Conservation (phyloP, 2,329 filamentous ascomycete genomes). For the Aaosphaeria arxii region DNA sequence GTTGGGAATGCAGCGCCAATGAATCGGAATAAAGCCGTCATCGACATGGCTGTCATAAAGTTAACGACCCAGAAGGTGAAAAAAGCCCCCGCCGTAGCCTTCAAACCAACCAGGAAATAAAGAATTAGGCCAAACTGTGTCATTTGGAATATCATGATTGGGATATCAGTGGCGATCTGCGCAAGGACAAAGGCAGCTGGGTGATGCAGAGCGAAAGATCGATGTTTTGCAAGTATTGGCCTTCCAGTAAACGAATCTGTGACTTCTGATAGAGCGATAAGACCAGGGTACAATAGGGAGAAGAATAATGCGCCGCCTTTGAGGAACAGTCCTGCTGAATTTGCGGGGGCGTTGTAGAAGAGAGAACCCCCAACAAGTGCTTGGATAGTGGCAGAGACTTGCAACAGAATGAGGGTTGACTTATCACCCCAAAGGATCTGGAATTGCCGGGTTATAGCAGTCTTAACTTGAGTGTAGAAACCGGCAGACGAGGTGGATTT, state of each 20-base stretch:
- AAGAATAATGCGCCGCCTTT: conserved; percentile 64
- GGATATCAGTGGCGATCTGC: conserved; percentile 56
- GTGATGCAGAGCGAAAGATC: conserved; percentile 80
- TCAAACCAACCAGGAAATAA: conserved; percentile 42
- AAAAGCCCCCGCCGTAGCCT: conserved; percentile 34
- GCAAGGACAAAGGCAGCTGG: conserved; percentile 54
- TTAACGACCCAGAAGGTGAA: conserved; percentile 41
- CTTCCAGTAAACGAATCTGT: conserved; percentile 55
- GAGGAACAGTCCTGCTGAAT: conserved; percentile 57
- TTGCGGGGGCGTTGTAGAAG: conserved; percentile 60
- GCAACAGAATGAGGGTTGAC: conserved; percentile 59
- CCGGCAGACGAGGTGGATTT: not conserved
- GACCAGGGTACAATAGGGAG: conserved; percentile 56
- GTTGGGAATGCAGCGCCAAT: conserved; percentile 63
- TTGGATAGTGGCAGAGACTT: conserved; percentile 47
- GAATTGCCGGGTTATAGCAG: conserved; percentile 58
- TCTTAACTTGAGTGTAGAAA: conserved; percentile 43
- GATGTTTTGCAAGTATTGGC: conserved; percentile 83
- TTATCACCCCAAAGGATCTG: conserved; percentile 63
- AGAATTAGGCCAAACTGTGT: conserved; percentile 35
- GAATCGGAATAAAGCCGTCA: conserved; percentile 34
- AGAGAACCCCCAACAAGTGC: conserved; percentile 49
- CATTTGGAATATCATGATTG: conserved; percentile 39
- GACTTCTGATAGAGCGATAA: conserved; percentile 63
- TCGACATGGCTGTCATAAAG: conserved; percentile 27